phyloP scores from a whole-genome alignment of 1,139 yeast species.

The Pneumocystis jirovecii region DNA sequence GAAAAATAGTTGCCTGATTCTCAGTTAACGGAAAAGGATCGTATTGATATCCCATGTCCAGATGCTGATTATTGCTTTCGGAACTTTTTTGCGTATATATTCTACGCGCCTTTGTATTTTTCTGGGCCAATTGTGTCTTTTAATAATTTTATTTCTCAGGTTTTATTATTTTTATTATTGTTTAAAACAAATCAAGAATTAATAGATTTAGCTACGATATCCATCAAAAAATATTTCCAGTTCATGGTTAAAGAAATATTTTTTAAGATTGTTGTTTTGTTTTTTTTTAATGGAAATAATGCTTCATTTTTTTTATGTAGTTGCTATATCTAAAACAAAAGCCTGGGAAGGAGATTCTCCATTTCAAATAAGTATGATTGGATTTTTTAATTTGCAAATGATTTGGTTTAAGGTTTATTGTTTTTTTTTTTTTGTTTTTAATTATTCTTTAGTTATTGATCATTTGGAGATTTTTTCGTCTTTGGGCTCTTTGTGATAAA shows the following conservation, averaged over 20 bases:
- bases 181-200: constrained; percentile 17
- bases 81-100: constrained; percentile 60
- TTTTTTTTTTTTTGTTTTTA: not conserved
- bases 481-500: constrained; percentile 83
- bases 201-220: constrained; percentile 14
- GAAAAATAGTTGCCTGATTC: constrained; percentile 13
- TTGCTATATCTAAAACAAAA: constrained; percentile 72
- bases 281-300: constrained; percentile 75
- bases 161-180: constrained; percentile 28
- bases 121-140: constrained; percentile 92
- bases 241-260: constrained; percentile 46
- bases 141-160: constrained; percentile 77
- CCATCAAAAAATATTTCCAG: constrained; percentile 39
- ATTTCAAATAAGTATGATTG: constrained; percentile 88
- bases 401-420: constrained; percentile 49
- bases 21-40: constrained; percentile 42
- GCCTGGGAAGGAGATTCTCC: constrained; percentile 90
- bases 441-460: constrained; percentile 47
- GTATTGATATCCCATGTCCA: constrained; percentile 54
- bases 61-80: constrained; percentile 40
- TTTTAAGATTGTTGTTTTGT: constrained; percentile 53
- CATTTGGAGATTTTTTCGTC: constrained; percentile 90
- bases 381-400: constrained; percentile 71
- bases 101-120: constrained; percentile 78
- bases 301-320: constrained; percentile 79